Conservation (phyloP, 75 land plant genomes). For the Sequoia sempervirens region DNA sequence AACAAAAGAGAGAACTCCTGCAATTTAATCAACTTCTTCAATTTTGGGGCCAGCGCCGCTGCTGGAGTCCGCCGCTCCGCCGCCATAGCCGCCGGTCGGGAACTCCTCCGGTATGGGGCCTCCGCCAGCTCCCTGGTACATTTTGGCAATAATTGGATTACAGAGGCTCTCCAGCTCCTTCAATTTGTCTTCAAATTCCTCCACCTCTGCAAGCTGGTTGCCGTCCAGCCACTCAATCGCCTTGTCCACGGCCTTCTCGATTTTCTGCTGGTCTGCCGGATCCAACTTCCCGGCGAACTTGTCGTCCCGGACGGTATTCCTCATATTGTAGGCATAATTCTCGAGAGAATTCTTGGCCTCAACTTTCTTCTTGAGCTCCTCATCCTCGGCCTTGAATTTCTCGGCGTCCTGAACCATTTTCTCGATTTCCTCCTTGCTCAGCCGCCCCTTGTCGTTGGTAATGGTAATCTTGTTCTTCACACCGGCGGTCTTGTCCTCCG, state of each 20-base stretch:
- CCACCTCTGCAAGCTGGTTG: conserved; percentile 61
- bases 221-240: conserved; percentile 46
- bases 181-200: conserved; percentile 56
- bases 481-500: conserved; percentile 63
- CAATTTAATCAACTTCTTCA: conserved; percentile 16
- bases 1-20: neutral
- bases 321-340: conserved; percentile 56
- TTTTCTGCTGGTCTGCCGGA: conserved; percentile 35
- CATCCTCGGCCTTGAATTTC: conserved; percentile 63
- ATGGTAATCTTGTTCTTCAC: conserved; percentile 61
- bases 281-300: conserved; percentile 30
- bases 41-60: conserved; percentile 13
- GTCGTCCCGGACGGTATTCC: conserved; percentile 50
- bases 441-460: conserved; percentile 55
- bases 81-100: conserved; percentile 13
- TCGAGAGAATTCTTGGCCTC: conserved; percentile 55
- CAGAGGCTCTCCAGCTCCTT: conserved; percentile 56
- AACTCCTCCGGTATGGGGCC: conserved; percentile 4
- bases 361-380: conserved; percentile 50
- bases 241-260: conserved; percentile 38
- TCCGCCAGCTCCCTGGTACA: conserved; percentile 43
- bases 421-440: conserved; percentile 68
- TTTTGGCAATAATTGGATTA: conserved; percentile 60
- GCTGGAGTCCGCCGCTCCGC: conserved; percentile 4
- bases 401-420: conserved; percentile 61